Evolutionary conservation across 805 yeast species (phyloP), one percentile per base, ranked within the genome.

Genomic region (Candida argentea): DNA sequence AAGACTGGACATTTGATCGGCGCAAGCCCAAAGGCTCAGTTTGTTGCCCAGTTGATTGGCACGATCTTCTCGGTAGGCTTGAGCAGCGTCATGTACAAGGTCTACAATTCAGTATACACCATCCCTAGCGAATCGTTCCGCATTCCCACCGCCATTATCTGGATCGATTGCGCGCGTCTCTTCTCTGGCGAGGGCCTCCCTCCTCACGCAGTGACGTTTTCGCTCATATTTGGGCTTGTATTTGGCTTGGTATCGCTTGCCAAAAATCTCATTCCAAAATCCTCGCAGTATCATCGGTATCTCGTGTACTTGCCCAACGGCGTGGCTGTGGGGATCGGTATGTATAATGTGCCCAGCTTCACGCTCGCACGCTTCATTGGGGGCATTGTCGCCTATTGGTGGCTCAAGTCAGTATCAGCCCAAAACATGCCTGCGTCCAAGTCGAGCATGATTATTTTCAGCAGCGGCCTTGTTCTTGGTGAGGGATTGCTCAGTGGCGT

Each of bases 281-380:
- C 53, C 6, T 51, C 57, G 24, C 50, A 43, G 24, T 52, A 48
- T 31, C 57, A 63, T 28, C 55, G 52, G 26, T 62, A 61, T 31
- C 42, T 73, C 32, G 55, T 65, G 2, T 83, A 68, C 56, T 55
- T 89, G 16, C 98, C 98, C 1, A 77, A 85, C 14, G 98, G 98
- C 8, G 93, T 91, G 16, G 96, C 98, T 3, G 95, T 87, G 11
- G 98, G 98, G 2, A 81, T 89, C 28, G 97, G 98, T 11, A 85
- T 89, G 36, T 91, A 89, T 52, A 91, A 91, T 50, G 68, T 87
- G 0, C 97, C 98, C 3, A 77, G 85, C 26, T 91, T 89, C 55
- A 91, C 97, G 0, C 61, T 89, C 25, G 97, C 97, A 2, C 65
- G 98, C 42, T 89, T 91, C 48, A 36, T 85, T 14, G 98, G 98